A percentile compares a stretch with the other conserved stretches of the same genome.
Conservation (phyloP, 1,284 basidiomycete species). For the Grifola frondosa region DNA sequence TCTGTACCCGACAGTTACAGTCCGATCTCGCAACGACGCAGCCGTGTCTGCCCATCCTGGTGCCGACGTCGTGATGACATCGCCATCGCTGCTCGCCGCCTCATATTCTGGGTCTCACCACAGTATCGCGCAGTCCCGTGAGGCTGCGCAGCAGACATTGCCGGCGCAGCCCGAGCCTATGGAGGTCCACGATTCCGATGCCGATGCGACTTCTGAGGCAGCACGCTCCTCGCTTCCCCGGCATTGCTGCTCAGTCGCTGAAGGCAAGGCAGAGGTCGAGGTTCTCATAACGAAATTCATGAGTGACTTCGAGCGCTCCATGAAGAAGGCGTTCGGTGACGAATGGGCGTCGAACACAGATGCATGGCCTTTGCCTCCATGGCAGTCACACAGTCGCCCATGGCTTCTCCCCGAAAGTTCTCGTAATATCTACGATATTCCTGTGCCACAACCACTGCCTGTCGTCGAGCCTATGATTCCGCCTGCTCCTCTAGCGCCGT, state of each 20-base stretch:
- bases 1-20: constrained; percentile 11
- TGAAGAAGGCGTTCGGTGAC: constrained; percentile 47
- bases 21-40: constrained; percentile 4
- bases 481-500: too few relatives aligned
- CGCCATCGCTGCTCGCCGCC: constrained; percentile 10
- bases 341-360: constrained; percentile 20
- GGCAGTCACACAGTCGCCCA: constrained; percentile 5
- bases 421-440: too few relatives aligned
- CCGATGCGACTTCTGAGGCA: background rate
- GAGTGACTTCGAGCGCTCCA: constrained; percentile 50
- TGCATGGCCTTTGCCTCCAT: too few relatives aligned
- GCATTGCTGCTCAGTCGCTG: constrained; percentile 51
- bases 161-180: constrained; percentile 4
- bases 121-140: constrained; percentile 4
- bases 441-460: too few relatives aligned
- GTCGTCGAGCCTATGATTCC: too few relatives aligned
- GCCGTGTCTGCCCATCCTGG: background rate
- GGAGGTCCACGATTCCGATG: background rate
- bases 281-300: constrained; percentile 59
- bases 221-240: background rate
- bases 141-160: constrained; percentile 3
- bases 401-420: constrained; percentile 6
- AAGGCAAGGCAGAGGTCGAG: constrained; percentile 46
- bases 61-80: constrained; percentile 13
- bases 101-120: constrained; percentile 1